Conservation (phyloP, 306 rosid genomes). For the Benincasa hispida region DNA sequence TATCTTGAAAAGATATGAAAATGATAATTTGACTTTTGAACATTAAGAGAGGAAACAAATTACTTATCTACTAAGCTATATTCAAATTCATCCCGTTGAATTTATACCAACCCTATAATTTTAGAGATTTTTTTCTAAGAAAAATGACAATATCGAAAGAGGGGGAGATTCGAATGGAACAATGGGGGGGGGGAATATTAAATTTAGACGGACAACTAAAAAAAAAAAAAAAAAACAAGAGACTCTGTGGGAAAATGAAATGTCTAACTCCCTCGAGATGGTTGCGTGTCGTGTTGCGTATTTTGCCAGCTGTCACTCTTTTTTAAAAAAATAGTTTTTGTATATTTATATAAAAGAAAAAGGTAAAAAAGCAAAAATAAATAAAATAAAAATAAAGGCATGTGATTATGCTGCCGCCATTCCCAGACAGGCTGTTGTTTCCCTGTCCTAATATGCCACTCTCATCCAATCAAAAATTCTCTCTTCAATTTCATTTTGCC, state of each 20-base stretch:
- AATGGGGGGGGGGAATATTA: neutral
- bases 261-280: neutral
- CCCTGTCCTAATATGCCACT: constrained; percentile 7
- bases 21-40: no score
- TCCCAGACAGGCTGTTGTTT: constrained; percentile 5
- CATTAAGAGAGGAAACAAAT: no score
- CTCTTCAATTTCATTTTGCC: neutral
- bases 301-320: neutral
- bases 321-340: neutral
- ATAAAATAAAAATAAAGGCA: neutral
- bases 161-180: neutral
- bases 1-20: no score
- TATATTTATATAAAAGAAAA: neutral
- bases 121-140: neutral
- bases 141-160: neutral
- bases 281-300: constrained; percentile 1
- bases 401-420: constrained; percentile 10
- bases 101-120: neutral
- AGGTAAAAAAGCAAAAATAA: neutral
- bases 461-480: neutral
- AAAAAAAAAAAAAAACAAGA: neutral
- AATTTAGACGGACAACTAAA: neutral
- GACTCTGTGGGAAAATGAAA: neutral
- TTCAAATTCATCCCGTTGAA: no score
- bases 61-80: no score